Evolutionary conservation across 78 protist species (phyloP).

Genomic region (Acrasis kona): DNA sequence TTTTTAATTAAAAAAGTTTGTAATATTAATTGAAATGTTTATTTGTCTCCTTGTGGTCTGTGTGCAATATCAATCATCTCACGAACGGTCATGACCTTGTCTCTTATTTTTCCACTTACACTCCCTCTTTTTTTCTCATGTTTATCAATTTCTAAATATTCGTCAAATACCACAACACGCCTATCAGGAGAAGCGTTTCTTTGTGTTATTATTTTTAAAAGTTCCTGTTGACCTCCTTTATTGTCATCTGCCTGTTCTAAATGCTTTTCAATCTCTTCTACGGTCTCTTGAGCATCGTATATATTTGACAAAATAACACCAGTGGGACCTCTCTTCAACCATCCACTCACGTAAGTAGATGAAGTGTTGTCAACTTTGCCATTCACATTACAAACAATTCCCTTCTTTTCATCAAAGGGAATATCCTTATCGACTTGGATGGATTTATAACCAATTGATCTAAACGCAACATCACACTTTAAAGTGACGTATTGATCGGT

Average conservation of each 20-base stretch:
- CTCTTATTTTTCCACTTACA: conserved; percentile 7
- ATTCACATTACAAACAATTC: neutral
- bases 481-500: neutral
- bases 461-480: neutral
- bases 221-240: neutral
- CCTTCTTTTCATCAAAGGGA: conserved; percentile 13
- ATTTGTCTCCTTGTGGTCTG: too few species aligned
- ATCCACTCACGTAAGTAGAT: conserved; percentile 7
- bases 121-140: conserved; percentile 26
- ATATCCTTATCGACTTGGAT: neutral
- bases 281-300: conserved; percentile 12
- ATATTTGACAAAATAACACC: conserved; percentile 12
- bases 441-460: conserved; percentile 12
- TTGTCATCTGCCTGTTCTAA: neutral
- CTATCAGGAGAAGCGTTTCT: conserved; percentile 20
- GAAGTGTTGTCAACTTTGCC: neutral
- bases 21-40: too few species aligned
- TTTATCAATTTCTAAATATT: conserved; percentile 28
- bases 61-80: neutral
- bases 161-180: conserved; percentile 17
- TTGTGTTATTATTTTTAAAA: conserved; percentile 24
- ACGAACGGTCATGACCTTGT: neutral
- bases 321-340: conserved; percentile 28
- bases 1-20: too few species aligned
- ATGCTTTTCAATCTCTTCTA: neutral